Evolutionary conservation across 805 yeast species (phyloP).

Genomic region (Candida wancherniae): DNA sequence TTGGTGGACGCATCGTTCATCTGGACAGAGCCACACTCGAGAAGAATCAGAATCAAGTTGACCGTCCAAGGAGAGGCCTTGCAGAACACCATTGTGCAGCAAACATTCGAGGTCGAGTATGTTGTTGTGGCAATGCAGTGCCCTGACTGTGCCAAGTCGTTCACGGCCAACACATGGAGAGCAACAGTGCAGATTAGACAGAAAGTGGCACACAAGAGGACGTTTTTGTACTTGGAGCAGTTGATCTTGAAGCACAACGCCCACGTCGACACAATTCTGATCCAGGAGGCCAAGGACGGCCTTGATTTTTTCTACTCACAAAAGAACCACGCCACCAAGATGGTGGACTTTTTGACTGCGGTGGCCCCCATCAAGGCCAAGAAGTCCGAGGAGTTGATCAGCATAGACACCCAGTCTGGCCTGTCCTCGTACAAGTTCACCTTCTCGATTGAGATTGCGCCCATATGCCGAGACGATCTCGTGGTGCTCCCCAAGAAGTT

Average conservation of each 20-base stretch:
- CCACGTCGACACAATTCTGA: slow-evolving; percentile 88
- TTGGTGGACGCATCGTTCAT: slow-evolving; percentile 90
- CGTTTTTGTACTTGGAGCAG: slow-evolving; percentile 93
- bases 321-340: slow-evolving; percentile 86
- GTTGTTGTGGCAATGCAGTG: slow-evolving; percentile 95
- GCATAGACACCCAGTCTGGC: slow-evolving; percentile 90
- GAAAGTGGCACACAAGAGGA: slow-evolving; percentile 94
- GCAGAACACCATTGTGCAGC: slow-evolving; percentile 87
- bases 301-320: slow-evolving; percentile 88
- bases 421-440: slow-evolving; percentile 84
- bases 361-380: slow-evolving; percentile 82
- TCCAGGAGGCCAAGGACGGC: slow-evolving; percentile 90
- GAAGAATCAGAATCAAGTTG: slow-evolving; percentile 85
- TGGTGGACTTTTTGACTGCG: slow-evolving; percentile 82
- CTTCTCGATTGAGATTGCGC: slow-evolving; percentile 89
- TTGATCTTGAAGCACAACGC: slow-evolving; percentile 89
- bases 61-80: slow-evolving; percentile 97
- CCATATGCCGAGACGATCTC: slow-evolving; percentile 94
- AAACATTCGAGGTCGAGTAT: slow-evolving; percentile 90
- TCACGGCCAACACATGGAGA: slow-evolving; percentile 96
- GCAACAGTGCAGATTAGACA: slow-evolving; percentile 97
- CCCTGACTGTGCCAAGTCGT: slow-evolving; percentile 96
- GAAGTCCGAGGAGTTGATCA: slow-evolving; percentile 85
- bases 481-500: slow-evolving; percentile 85
- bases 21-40: slow-evolving; percentile 99